A percentile compares a stretch with the other conserved stretches of the same genome.
These are phyloP conservation scores for Tuber aestivum DNA, from an alignment of 495 filamentous ascomycete species.

Conservation along the genomic window DNA sequence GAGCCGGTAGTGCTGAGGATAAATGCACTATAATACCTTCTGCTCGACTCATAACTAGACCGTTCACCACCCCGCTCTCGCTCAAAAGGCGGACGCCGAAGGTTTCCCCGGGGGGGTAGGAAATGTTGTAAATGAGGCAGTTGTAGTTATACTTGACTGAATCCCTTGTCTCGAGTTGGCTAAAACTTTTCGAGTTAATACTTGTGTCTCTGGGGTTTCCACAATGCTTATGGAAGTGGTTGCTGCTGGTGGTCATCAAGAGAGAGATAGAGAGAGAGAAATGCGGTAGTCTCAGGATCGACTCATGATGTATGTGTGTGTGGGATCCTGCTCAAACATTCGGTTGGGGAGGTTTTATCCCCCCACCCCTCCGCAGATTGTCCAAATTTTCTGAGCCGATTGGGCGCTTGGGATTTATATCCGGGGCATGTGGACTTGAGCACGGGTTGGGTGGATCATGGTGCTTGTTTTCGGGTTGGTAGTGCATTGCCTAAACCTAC, in stretches of 20 bases:
- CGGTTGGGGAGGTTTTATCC: not conserved
- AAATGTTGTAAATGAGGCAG: not conserved
- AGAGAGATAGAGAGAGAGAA: too few species aligned
- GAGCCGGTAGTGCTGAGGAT: too few species aligned
- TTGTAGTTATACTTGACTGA: not conserved
- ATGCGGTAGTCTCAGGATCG: not conserved
- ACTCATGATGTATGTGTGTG: not conserved
- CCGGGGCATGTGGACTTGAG: not conserved
- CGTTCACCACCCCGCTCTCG: not conserved
- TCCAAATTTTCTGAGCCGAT: not conserved
- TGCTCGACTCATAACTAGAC: not conserved
- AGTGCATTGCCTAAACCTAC: too few species aligned
- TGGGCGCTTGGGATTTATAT: not conserved
- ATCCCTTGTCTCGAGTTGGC: not conserved
- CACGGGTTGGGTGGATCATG: not conserved
- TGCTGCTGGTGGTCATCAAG: not conserved
- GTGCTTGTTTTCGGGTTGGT: not conserved
- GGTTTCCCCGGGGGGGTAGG: not conserved
- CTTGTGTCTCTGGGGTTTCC: not conserved
- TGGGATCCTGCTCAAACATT: not conserved
- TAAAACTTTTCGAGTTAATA: not conserved
- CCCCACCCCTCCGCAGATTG: not conserved
- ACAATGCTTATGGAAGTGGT: too few species aligned
- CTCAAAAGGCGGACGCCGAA: not conserved
- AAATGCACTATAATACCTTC: too few species aligned